These are phyloP conservation scores for Phytophthora citricola DNA, from an alignment of 352 stramenopile species.

Conservation along the genomic window DNA sequence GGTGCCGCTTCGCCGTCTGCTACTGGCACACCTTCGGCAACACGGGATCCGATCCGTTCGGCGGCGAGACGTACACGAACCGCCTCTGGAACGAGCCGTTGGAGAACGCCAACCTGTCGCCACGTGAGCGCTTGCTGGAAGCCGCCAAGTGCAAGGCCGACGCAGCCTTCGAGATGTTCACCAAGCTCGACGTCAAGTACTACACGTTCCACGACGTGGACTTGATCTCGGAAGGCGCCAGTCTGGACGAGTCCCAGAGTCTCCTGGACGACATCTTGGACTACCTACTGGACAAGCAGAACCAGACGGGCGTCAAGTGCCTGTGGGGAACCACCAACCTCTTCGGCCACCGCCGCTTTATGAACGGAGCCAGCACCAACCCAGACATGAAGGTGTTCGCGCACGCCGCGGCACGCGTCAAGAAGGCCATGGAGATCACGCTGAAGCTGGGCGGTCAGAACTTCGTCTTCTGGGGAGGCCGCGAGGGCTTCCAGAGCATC, in stretches of 20 bases:
- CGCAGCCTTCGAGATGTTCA: not conserved
- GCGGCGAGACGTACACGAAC: slow-evolving; percentile 45
- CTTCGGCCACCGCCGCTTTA: not conserved
- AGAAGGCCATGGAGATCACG: not conserved
- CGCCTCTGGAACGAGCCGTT: slow-evolving; percentile 46
- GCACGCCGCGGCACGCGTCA: not conserved
- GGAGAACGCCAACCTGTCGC: slow-evolving; percentile 16
- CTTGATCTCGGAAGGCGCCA: not conserved
- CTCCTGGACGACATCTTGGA: not conserved
- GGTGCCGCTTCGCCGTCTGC: slow-evolving; percentile 68
- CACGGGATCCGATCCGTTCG: slow-evolving; percentile 44
- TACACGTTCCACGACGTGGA: not conserved
- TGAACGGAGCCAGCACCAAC: not conserved
- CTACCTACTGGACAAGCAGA: not conserved
- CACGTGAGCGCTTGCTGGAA: not conserved
- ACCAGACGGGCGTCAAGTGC: not conserved
- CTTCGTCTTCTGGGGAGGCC: not conserved
- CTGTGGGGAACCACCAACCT: not conserved
- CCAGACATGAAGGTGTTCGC: not conserved
- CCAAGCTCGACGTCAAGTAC: not conserved
- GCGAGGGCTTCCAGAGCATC: not conserved
- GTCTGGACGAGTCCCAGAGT: not conserved
- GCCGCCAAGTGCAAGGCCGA: not conserved
- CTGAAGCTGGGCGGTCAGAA: not conserved
- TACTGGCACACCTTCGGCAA: slow-evolving; percentile 67